A percentile compares a stretch with the other conserved stretches of the same genome.
phyloP scores from a whole-genome alignment of 2,329 filamentous ascomycete genomes.

The Fusarium sp. region DNA sequence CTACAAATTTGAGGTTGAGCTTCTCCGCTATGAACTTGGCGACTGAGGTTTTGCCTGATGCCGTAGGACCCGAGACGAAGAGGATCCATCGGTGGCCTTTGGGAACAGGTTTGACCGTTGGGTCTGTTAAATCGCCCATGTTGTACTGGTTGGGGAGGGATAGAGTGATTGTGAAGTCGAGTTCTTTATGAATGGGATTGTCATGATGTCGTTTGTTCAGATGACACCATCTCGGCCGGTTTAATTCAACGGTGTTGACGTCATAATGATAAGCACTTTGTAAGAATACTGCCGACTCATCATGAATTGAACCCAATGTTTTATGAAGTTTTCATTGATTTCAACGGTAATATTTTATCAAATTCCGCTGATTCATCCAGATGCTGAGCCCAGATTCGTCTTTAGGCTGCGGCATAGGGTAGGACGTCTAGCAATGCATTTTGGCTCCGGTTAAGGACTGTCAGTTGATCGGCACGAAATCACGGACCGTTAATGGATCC shows the following conservation, averaged over 20 bases:
- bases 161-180: rapidly evolving
- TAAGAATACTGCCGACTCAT: not conserved
- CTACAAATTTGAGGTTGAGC: conserved; percentile 28
- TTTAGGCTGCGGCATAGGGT: not conserved
- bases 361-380: not conserved
- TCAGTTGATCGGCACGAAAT: not conserved
- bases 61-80: conserved; percentile 27
- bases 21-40: conserved; percentile 18
- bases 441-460: too few species aligned
- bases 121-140: not conserved
- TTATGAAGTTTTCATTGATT: not conserved
- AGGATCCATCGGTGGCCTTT: conserved; percentile 30
- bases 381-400: rapidly evolving
- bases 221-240: not conserved
- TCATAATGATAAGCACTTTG: conserved; percentile 3
- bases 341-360: rapidly evolving
- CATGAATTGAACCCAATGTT: not conserved
- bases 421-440: too few species aligned
- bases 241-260: not conserved
- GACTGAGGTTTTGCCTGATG: conserved; percentile 25
- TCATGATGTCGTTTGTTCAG: not conserved
- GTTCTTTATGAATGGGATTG: rapidly evolving
- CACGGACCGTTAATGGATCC: not conserved
- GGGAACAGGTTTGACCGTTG: not conserved
- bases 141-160: rapidly evolving